A percentile compares a stretch with the other conserved stretches of the same genome.
These are phyloP conservation scores for Arabis hirsuta DNA, from an alignment of 345 rosid genomes.

Conservation along the genomic window DNA sequence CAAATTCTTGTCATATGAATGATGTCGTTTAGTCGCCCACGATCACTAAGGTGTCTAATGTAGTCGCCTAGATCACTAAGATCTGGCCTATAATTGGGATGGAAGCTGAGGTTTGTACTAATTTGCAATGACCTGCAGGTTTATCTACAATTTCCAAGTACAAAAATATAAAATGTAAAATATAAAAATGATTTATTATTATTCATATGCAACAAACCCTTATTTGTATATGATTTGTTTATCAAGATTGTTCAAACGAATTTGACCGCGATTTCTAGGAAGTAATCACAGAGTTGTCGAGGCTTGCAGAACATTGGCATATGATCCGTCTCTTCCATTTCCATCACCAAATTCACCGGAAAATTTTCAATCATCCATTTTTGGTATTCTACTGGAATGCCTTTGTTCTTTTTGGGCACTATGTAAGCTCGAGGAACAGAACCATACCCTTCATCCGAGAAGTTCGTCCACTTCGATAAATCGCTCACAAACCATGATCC, in stretches of 20 bases:
- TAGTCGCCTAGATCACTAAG: too few species aligned
- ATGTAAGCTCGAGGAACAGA: conserved; percentile 44
- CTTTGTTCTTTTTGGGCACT: conserved; percentile 45
- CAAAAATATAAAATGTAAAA: too few species aligned
- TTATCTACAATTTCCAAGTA: too few species aligned
- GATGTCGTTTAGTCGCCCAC: too few species aligned
- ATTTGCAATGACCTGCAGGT: too few species aligned
- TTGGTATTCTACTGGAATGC: conserved; percentile 38
- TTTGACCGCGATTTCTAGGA: conserved; percentile 30
- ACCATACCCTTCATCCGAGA: conserved; percentile 46
- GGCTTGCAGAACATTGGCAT: conserved; percentile 57
- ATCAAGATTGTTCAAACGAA: conserved; percentile 1
- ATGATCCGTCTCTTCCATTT: conserved; percentile 50
- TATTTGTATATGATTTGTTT: too few species aligned
- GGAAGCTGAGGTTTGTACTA: too few species aligned
- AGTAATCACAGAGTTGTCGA: conserved; percentile 27
- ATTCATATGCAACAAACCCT: too few species aligned
- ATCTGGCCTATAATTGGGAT: too few species aligned
- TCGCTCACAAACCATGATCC: conserved; percentile 42
- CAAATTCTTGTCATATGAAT: too few species aligned
- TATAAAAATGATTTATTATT: too few species aligned
- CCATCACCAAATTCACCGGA: conserved; percentile 42
- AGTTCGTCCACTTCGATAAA: conserved; percentile 37
- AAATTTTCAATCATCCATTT: conserved; percentile 48
- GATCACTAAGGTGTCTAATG: too few species aligned